phyloP scores from a whole-genome alignment of 139 green algal species.

The Tetradesmus lagerheimii region DNA sequence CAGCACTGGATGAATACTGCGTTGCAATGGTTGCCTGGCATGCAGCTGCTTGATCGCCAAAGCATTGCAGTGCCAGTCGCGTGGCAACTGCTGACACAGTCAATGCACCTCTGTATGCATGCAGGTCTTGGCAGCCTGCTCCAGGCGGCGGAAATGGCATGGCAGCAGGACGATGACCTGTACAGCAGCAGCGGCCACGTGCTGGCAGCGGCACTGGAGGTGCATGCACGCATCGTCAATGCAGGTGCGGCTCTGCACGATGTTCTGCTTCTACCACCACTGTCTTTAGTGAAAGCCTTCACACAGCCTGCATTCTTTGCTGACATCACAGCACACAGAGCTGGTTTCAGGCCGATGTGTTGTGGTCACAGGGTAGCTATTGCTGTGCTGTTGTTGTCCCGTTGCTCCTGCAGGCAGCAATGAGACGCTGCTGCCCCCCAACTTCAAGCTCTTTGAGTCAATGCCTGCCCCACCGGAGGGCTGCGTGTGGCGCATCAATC shows the following conservation, averaged over 20 bases:
- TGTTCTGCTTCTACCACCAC: background rate
- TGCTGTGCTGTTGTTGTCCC: too few relatives aligned
- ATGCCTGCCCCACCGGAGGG: constrained; percentile 30
- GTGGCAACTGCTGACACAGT: too few relatives aligned
- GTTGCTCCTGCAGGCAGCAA: background rate
- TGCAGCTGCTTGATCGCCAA: too few relatives aligned
- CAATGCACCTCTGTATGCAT: background rate
- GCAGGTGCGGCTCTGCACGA: background rate
- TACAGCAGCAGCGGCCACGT: constrained; percentile 12
- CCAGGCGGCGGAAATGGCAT: constrained; percentile 42
- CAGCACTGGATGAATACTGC: too few relatives aligned
- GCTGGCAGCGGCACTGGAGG: constrained; percentile 44
- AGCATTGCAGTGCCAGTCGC: too few relatives aligned
- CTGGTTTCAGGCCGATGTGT: too few relatives aligned
- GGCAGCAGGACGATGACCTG: constrained; percentile 22
- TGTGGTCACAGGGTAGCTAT: too few relatives aligned
- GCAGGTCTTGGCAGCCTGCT: constrained; percentile 7
- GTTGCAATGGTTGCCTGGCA: too few relatives aligned
- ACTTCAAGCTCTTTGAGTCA: constrained; percentile 30
- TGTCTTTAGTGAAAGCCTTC: background rate
- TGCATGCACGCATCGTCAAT: constrained; percentile 36
- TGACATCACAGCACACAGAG: too few relatives aligned
- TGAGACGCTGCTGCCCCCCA: constrained; percentile 3
- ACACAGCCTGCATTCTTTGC: background rate
- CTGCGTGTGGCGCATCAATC: constrained; percentile 25